Percentiles rank a stretch among this genome's conserved stretches.
phyloP scores from a whole-genome alignment of 2,329 filamentous ascomycete species.

The Zasmidium angulare region DNA sequence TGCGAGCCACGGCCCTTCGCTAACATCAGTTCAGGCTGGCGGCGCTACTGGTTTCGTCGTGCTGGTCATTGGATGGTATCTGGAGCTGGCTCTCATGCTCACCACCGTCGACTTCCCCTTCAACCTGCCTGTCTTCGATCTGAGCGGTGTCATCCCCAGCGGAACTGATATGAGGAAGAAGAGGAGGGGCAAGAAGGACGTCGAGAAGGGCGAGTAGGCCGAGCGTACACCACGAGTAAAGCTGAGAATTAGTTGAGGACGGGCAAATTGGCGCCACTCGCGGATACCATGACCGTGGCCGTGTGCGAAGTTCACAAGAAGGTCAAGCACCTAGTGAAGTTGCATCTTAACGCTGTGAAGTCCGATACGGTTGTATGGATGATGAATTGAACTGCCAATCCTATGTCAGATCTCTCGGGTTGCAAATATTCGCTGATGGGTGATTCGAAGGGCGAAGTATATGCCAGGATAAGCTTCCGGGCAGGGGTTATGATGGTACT shows the following conservation, averaged over 20 bases:
- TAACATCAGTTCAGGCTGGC: constrained; percentile 12
- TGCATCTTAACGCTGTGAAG: too few relatives aligned
- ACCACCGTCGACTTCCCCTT: constrained; percentile 20
- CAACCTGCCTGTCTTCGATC: constrained; percentile 22
- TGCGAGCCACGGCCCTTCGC: background rate
- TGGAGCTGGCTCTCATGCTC: constrained; percentile 21
- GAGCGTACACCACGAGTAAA: background rate
- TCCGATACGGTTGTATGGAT: too few relatives aligned
- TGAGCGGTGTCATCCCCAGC: constrained; percentile 18
- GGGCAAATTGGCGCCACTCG: background rate
- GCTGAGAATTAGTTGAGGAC: too few relatives aligned
- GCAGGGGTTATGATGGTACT: too few relatives aligned
- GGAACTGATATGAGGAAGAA: constrained; percentile 17
- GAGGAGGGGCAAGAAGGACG: constrained; percentile 13
- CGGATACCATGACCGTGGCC: background rate
- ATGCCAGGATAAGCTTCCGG: too few relatives aligned
- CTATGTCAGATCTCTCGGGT: too few relatives aligned
- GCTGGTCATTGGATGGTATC: constrained; percentile 23
- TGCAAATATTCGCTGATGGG: too few relatives aligned
- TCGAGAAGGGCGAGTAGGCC: constrained; percentile 14
- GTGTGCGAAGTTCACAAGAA: too few relatives aligned
- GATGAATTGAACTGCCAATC: too few relatives aligned
- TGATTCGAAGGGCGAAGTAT: too few relatives aligned
- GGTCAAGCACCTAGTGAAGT: too few relatives aligned
- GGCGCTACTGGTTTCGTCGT: constrained; percentile 19